Conservation (phyloP, 768 basidiomycete species). For the Tricholoma matsutake region DNA sequence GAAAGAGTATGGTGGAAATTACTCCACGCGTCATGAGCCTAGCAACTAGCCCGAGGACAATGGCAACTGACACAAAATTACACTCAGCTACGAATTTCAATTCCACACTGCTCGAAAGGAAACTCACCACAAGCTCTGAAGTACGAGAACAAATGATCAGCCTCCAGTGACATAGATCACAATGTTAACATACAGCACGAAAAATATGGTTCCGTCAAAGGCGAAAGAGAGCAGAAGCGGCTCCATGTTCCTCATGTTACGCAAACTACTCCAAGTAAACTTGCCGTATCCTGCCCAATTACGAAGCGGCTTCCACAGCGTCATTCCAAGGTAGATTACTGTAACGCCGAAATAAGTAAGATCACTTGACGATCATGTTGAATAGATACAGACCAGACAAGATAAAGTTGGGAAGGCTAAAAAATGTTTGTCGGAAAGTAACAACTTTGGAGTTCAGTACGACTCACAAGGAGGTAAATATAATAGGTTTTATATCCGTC, state of each 20-base stretch:
- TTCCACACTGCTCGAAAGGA: background rate
- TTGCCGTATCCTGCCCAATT: background rate
- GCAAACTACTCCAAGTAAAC: background rate
- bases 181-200: background rate
- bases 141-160: background rate
- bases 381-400: background rate
- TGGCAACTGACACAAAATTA: too few relatives aligned
- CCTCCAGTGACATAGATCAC: background rate
- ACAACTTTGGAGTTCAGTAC: background rate
- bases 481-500: background rate
- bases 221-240: background rate
- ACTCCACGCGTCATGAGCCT: too few relatives aligned
- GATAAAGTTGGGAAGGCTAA: background rate
- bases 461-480: background rate
- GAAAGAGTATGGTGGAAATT: background rate
- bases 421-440: background rate
- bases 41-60: too few relatives aligned
- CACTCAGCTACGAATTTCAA: too few relatives aligned
- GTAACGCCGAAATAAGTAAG: too few relatives aligned
- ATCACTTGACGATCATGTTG: too few relatives aligned
- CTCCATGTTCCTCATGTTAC: background rate
- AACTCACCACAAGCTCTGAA: background rate
- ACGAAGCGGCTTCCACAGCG: background rate
- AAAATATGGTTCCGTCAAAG: background rate
- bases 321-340: slow-evolving; percentile 1